phyloP scores from a whole-genome alignment of 306 rosid genomes.

The Vigna reflexopilosa region DNA sequence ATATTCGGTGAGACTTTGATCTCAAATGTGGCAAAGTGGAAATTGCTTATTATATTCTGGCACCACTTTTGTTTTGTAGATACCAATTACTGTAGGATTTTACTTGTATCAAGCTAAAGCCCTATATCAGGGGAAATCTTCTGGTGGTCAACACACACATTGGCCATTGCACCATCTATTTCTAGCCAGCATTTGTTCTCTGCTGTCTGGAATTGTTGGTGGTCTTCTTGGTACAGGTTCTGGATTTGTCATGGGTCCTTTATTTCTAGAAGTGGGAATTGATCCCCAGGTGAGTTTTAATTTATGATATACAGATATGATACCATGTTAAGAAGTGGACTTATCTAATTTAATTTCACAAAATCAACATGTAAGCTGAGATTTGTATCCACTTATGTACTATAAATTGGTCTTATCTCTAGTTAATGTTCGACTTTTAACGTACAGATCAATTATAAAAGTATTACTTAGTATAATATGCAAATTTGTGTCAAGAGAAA shows the following conservation, averaged over 20 bases:
- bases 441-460: no score
- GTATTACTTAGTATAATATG: no score
- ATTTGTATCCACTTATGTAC: no score
- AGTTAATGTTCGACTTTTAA: no score
- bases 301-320: no score
- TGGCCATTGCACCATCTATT: constrained; percentile 64
- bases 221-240: constrained; percentile 90
- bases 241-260: constrained; percentile 88
- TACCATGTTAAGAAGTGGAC: no score
- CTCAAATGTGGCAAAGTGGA: background rate
- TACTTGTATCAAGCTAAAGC: constrained; percentile 66
- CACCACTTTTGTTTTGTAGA: constrained; percentile 48
- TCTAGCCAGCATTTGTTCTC: constrained; percentile 54
- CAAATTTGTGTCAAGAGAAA: no score
- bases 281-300: constrained; percentile 69
- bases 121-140: constrained; percentile 66
- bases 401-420: no score
- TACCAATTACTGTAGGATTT: constrained; percentile 75
- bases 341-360: no score
- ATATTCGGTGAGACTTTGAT: background rate
- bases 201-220: constrained; percentile 74
- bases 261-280: constrained; percentile 78
- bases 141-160: constrained; percentile 52
- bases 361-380: rapidly evolving
- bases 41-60: background rate